Evolutionary conservation across 179 eudicot species (phyloP).

Genomic region (Patellifolia procumbens): DNA sequence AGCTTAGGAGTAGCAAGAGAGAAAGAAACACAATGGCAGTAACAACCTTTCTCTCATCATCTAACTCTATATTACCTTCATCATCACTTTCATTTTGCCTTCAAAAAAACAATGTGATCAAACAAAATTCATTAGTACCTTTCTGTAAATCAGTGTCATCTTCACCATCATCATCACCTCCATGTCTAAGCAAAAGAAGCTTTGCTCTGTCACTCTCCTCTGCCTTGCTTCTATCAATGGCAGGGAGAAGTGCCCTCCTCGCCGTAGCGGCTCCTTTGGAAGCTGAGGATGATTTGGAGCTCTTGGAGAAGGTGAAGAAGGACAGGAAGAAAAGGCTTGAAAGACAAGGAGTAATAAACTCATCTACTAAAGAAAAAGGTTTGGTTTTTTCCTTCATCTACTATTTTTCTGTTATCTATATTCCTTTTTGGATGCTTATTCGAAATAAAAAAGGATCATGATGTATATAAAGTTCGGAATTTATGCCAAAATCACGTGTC

Average conservation of each 20-base stretch:
- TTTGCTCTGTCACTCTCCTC: slow-evolving; percentile 55
- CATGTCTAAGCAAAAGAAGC: slow-evolving; percentile 49
- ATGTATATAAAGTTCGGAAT: no score
- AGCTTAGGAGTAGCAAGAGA: slow-evolving; percentile 1
- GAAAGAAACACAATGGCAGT: slow-evolving; percentile 49
- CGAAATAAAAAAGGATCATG: no score
- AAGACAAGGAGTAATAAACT: slow-evolving; percentile 66
- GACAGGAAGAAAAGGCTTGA: slow-evolving; percentile 93
- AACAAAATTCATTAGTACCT: slow-evolving; percentile 19
- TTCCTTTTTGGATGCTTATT: background rate
- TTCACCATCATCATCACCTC: slow-evolving; percentile 17
- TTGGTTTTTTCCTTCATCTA: background rate
- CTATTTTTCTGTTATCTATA: no score
- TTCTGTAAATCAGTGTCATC: slow-evolving; percentile 41
- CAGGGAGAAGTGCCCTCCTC: slow-evolving; percentile 29
- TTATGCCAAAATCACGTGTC: no score
- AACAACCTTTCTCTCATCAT: slow-evolving; percentile 41
- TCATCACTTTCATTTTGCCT: slow-evolving; percentile 20
- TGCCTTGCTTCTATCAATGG: slow-evolving; percentile 42
- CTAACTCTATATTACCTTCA: slow-evolving; percentile 4
- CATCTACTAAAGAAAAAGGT: slow-evolving; percentile 82
- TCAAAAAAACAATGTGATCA: slow-evolving; percentile 32
- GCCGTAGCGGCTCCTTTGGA: slow-evolving; percentile 80
- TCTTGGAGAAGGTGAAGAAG: slow-evolving; percentile 87
- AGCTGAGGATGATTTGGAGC: slow-evolving; percentile 87